Conservation (phyloP, 2,329 filamentous ascomycete species). For the Trichoderma sp. region DNA sequence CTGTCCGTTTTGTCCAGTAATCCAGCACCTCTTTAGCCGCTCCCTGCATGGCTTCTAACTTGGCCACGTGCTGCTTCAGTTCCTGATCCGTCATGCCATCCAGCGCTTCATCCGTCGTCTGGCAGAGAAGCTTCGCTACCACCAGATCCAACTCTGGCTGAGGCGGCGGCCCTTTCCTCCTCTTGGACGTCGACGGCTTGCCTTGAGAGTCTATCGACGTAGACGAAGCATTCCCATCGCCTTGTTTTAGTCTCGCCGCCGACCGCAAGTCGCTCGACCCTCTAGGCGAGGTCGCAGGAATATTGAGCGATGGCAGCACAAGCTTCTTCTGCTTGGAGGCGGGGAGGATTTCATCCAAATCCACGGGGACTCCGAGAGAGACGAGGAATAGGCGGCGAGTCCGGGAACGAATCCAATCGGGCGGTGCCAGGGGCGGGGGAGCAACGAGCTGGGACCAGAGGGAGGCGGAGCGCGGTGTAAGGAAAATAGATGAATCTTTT, state of each 20-base stretch:
- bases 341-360: constrained; percentile 94
- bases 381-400: constrained; percentile 94
- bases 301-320: constrained; percentile 82
- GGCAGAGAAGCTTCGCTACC: constrained; percentile 72
- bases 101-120: constrained; percentile 79
- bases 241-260: constrained; percentile 44
- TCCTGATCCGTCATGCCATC: constrained; percentile 75
- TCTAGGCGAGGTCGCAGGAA: constrained; percentile 54
- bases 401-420: constrained; percentile 95
- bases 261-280: constrained; percentile 54
- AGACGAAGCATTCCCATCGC: constrained; percentile 52
- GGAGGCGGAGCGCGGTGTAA: constrained; percentile 81
- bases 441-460: constrained; percentile 96
- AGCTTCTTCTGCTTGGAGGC: constrained; percentile 98
- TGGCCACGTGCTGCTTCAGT: constrained; percentile 66
- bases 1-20: constrained; percentile 83
- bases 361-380: constrained; percentile 90
- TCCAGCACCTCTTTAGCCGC: constrained; percentile 74
- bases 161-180: constrained; percentile 58
- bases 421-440: constrained; percentile 88
- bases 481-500: constrained; percentile 65
- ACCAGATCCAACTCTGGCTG: constrained; percentile 77
- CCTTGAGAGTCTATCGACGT: constrained; percentile 59
- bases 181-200: constrained; percentile 45
- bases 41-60: constrained; percentile 66